Conservation (phyloP, 1,284 basidiomycete genomes). For the Rhodofomes roseus region DNA sequence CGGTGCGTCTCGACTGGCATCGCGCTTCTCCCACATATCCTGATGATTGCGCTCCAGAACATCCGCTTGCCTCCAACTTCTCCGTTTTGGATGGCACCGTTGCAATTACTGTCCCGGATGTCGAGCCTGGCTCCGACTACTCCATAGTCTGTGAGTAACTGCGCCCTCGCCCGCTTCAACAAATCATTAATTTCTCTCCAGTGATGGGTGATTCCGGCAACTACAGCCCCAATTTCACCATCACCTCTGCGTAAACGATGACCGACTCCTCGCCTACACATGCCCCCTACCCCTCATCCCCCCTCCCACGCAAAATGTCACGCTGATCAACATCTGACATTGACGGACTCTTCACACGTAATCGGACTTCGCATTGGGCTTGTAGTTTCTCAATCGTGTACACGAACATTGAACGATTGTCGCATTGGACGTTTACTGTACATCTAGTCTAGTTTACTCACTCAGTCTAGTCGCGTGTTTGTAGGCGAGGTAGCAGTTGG, state of each 20-base stretch:
- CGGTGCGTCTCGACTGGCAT: constrained; percentile 17
- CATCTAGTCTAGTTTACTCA: neutral
- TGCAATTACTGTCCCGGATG: constrained; percentile 30
- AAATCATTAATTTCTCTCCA: constrained; percentile 7
- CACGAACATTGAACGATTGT: neutral
- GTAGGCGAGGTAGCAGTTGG: neutral
- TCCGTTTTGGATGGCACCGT: constrained; percentile 35
- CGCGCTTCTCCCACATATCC: neutral
- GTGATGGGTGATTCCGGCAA: constrained; percentile 36
- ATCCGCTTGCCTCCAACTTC: constrained; percentile 38
- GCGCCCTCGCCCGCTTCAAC: too few relatives aligned
- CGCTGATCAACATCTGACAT: neutral
- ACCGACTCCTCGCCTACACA: neutral
- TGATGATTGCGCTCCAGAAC: constrained; percentile 10
- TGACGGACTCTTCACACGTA: neutral
- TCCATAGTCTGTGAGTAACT: constrained; percentile 28
- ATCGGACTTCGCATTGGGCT: neutral
- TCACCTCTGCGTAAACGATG: constrained; percentile 16
- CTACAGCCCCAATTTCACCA: constrained; percentile 29
- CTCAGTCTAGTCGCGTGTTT: neutral
- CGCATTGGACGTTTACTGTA: constrained; percentile 1
- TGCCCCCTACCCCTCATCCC: neutral
- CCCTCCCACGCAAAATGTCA: constrained; percentile 8
- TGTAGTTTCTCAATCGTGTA: neutral
- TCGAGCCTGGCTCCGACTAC: constrained; percentile 24